A percentile compares a stretch with the other conserved stretches of the same genome.
Conservation (phyloP, 2,329 filamentous ascomycete species). For the Exophiala sp. region DNA sequence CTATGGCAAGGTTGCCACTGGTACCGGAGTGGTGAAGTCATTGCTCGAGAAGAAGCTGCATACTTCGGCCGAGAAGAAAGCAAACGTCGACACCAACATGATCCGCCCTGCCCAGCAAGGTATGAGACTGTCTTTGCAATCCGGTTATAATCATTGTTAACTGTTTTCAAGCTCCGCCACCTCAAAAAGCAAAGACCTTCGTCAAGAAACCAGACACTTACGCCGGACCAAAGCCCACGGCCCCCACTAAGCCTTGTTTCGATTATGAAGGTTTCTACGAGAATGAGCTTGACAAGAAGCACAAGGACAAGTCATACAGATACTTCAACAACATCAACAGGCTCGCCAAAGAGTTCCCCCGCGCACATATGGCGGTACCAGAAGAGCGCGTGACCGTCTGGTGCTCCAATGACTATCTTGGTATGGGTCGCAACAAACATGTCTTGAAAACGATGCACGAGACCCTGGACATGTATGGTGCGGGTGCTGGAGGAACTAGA, state of each 20-base stretch:
- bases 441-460: slow-evolving; percentile 92
- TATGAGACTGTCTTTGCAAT: slow-evolving; percentile 31
- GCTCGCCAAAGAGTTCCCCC: slow-evolving; percentile 90
- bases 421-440: slow-evolving; percentile 87
- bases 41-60: slow-evolving; percentile 60
- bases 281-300: slow-evolving; percentile 91
- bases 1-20: slow-evolving; percentile 34
- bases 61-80: slow-evolving; percentile 73
- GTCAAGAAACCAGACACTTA: slow-evolving; percentile 27
- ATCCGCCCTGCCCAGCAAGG: slow-evolving; percentile 51
- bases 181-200: slow-evolving; percentile 9
- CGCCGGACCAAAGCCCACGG: slow-evolving; percentile 46
- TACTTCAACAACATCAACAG: slow-evolving; percentile 99
- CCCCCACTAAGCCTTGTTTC: slow-evolving; percentile 61
- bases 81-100: slow-evolving; percentile 64
- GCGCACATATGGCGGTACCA: slow-evolving; percentile 79
- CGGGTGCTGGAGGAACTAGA: slow-evolving; percentile 89
- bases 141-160: neutral
- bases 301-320: slow-evolving; percentile 98
- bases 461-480: slow-evolving; percentile 89
- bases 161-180: slow-evolving; percentile 19
- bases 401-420: slow-evolving; percentile 99
- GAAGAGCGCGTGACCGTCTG: slow-evolving; percentile 92
- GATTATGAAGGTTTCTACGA: slow-evolving; percentile 90
- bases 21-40: slow-evolving; percentile 31